Base-by-base conservation (phyloP, 1,139 yeast species). In the Debaryomyces sp. region DNA sequence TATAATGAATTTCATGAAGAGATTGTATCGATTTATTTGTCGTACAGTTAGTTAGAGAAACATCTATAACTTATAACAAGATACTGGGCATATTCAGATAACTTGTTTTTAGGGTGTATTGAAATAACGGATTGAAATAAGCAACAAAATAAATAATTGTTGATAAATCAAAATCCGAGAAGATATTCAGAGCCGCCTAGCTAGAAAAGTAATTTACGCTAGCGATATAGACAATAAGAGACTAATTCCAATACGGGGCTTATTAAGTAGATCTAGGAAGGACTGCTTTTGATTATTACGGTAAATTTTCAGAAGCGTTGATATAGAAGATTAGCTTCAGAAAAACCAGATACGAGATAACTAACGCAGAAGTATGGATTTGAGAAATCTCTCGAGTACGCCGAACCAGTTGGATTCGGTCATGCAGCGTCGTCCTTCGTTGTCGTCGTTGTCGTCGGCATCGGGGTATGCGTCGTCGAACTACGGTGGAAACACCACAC, bases 371-470 rank as follows among this genome's bases (percentile, higher is more conserved):
- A 43, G 9, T 10, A 80, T 81, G 85, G 84, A 81, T 59, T 72
- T 80, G 57, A 75, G 82, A 68, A 80, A 77, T 59, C 75, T 76
- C 57, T 66, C 82, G 26, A 60, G 79, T 26, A 75, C 82, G 24
- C 81, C 83, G 29, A 66, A 63, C 54, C 78, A 71, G 52, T 59
- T 73, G 57, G 80, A 75, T 48, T 51, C 68, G 30, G 67, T 66
- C 41, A 68, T 74, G 62, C 78, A 74, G 54, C 76, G 84, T 54
- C 81, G 85, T 49, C 80, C 86, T 24, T 81, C 86, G 8, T 71
- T 80, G 46, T 80, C 85, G 18, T 81, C 86, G 24, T 66, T 81
- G 61, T 80, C 84, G 26, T 79, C 85, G 9, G 67, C 84, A 9
- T 79, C 84, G 0, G 85, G 85, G 17, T 80, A 80, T 59, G 75